A percentile compares a stretch with the other conserved stretches of the same genome.
These are phyloP conservation scores for Sclerotinia subarctica DNA, from an alignment of 2,329 filamentous ascomycete species.

Conservation along the genomic window DNA sequence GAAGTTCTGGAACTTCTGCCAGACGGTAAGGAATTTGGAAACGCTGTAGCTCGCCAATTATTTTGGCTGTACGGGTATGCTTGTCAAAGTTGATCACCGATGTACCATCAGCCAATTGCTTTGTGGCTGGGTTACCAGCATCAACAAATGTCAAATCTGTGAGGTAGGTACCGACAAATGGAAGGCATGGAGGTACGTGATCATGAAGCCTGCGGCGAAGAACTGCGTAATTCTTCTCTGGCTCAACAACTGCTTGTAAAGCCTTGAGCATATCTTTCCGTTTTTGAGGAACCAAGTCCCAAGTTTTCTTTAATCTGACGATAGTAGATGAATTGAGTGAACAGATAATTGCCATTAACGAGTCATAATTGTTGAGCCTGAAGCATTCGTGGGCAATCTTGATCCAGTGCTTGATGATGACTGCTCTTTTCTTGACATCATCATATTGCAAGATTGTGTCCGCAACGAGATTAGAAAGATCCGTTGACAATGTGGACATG, in stretches of 20 bases:
- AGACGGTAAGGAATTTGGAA: constrained; percentile 94
- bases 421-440: constrained; percentile 90
- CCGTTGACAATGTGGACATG: constrained; percentile 89
- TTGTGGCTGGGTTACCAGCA: constrained; percentile 84
- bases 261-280: constrained; percentile 75
- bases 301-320: constrained; percentile 81
- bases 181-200: constrained; percentile 86
- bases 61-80: constrained; percentile 88
- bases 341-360: constrained; percentile 95
- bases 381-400: constrained; percentile 86
- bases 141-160: constrained; percentile 96
- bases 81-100: constrained; percentile 98
- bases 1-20: constrained; percentile 78
- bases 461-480: constrained; percentile 86
- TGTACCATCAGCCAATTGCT: constrained; percentile 70
- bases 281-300: constrained; percentile 83
- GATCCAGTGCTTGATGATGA: constrained; percentile 95
- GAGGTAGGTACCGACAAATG: constrained; percentile 93
- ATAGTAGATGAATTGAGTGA: constrained; percentile 91
- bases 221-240: constrained; percentile 85
- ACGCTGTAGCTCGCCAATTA: constrained; percentile 91
- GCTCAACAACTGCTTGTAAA: constrained; percentile 81
- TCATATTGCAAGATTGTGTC: constrained; percentile 85
- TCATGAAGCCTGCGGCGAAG: constrained; percentile 80
- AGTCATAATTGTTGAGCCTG: constrained; percentile 92